Conservation (phyloP, 208 protist species). For the Endotrypanum monterogeii region DNA sequence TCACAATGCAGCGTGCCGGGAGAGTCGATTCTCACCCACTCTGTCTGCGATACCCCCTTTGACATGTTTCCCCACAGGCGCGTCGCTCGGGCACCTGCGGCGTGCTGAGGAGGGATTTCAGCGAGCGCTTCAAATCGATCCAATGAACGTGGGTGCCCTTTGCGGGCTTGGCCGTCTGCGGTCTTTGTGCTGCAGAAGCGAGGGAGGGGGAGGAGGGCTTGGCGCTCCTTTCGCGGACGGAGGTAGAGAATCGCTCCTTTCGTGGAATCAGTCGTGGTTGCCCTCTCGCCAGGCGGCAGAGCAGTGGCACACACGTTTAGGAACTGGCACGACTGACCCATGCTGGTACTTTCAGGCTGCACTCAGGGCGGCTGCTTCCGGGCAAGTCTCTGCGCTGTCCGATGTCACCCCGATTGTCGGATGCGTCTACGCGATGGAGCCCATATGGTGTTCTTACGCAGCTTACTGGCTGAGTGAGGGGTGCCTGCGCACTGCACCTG, state of each 20-base stretch:
- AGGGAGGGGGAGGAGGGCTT: not conserved
- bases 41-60: not conserved
- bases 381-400: not conserved
- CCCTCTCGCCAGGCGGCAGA: not conserved
- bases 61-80: not conserved
- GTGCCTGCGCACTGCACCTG: not conserved
- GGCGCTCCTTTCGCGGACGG: not conserved
- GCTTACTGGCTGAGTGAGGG: constrained; percentile 44
- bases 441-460: constrained; percentile 38
- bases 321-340: not conserved
- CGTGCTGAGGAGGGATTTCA: constrained; percentile 48
- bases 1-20: not conserved
- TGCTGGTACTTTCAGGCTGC: not conserved
- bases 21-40: not conserved
- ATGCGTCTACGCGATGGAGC: constrained; percentile 22
- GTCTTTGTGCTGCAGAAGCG: constrained; percentile 16
- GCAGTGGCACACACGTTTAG: not conserved
- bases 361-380: not conserved
- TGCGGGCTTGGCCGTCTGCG: constrained; percentile 59
- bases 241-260: not conserved
- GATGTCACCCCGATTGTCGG: not conserved
- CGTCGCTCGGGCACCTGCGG: constrained; percentile 19
- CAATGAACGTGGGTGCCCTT: constrained; percentile 45
- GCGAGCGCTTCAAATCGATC: constrained; percentile 39
- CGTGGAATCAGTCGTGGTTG: not conserved